Evolutionary conservation across 345 rosid genomes (phyloP).

Genomic region (Linum tenue): DNA sequence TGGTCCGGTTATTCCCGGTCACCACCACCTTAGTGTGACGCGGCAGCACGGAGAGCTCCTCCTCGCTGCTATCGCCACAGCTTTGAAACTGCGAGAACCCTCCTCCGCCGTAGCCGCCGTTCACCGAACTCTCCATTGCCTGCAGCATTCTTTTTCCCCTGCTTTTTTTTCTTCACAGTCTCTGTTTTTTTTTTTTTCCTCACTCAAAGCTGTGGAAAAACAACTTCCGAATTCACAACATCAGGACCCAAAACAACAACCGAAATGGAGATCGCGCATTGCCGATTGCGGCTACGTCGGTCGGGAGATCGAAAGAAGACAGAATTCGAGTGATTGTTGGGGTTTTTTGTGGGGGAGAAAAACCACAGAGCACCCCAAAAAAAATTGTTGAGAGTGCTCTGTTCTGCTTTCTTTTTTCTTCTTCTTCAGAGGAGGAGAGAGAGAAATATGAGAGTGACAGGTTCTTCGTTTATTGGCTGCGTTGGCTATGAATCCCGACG

Average conservation of each 20-base stretch:
- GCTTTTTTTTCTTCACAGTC: neutral
- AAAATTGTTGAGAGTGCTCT: neutral
- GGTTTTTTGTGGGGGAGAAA: constrained; percentile 19
- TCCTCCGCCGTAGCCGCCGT: constrained; percentile 31
- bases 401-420: neutral
- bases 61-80: constrained; percentile 66
- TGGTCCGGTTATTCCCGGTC: constrained; percentile 95
- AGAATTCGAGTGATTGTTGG: constrained; percentile 19
- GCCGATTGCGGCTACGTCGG: constrained; percentile 27
- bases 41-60: constrained; percentile 82
- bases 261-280: constrained; percentile 49
- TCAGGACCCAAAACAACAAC: constrained; percentile 19
- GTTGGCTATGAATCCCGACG: constrained; percentile 45
- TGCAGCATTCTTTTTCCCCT: constrained; percentile 40
- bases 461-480: constrained; percentile 31
- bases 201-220: constrained; percentile 1
- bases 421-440: constrained; percentile 9
- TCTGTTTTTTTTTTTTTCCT: neutral
- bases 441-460: constrained; percentile 32
- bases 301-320: constrained; percentile 18
- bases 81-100: constrained; percentile 56
- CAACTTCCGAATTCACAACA: constrained; percentile 10
- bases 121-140: constrained; percentile 54
- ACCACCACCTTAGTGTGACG: constrained; percentile 94
- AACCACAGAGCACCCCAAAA: constrained; percentile 14